These are phyloP conservation scores for Sphaerobolus stellatus DNA, from an alignment of 1,284 basidiomycete species.

Conservation along the genomic window DNA sequence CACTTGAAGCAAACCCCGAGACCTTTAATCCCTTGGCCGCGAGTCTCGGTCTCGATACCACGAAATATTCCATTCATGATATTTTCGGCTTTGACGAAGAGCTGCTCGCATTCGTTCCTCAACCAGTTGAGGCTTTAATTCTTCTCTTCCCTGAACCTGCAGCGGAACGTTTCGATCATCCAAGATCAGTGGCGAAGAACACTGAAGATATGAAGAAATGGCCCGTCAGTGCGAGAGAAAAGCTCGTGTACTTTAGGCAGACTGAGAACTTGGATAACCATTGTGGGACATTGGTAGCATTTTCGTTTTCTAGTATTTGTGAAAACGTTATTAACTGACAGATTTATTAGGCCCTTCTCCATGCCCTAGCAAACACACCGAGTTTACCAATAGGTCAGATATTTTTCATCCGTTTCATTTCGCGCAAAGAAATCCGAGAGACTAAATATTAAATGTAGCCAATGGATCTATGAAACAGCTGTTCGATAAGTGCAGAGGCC, in stretches of 20 bases:
- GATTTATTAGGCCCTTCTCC: conserved; percentile 3
- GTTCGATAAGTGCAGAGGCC: conserved; percentile 1
- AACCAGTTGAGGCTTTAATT: conserved; percentile 34
- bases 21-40: conserved; percentile 2
- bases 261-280: neutral
- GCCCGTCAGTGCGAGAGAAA: neutral
- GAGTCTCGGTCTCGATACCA: conserved; percentile 16
- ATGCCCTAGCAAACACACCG: conserved; percentile 5
- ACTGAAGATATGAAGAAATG: neutral
- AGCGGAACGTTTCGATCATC: neutral
- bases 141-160: conserved; percentile 30
- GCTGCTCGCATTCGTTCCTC: conserved; percentile 32
- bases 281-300: conserved; percentile 6
- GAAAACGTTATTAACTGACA: neutral
- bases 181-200: neutral
- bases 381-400: conserved; percentile 2
- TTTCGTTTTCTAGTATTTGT: neutral
- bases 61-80: conserved; percentile 31
- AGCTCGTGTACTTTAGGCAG: conserved; percentile 3
- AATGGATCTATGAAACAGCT: conserved; percentile 1
- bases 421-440: neutral
- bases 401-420: neutral
- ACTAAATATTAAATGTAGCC: neutral
- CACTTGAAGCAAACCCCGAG: conserved; percentile 5
- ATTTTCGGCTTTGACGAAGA: conserved; percentile 35